Evolutionary conservation across 1,139 yeast genomes (phyloP).

Genomic region (Debaryomycetaceae sp.): DNA sequence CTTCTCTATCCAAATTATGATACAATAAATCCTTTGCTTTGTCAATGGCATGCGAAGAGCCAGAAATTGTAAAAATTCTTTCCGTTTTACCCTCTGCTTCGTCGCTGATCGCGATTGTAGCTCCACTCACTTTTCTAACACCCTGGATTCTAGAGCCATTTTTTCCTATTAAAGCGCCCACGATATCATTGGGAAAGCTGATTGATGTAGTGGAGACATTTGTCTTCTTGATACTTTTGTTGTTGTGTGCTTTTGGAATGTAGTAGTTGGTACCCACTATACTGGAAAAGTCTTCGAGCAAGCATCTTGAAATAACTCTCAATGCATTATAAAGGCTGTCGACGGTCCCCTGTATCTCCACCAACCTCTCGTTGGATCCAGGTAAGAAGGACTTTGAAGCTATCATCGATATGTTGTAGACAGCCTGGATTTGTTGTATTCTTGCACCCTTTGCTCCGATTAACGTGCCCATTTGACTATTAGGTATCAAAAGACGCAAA

Average conservation of each 20-base stretch:
- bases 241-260: constrained; percentile 46
- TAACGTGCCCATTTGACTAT: constrained; percentile 85
- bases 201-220: constrained; percentile 26
- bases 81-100: constrained; percentile 63
- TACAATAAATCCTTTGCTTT: constrained; percentile 66
- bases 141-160: constrained; percentile 86
- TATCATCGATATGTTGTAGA: constrained; percentile 71
- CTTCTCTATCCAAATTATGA: constrained; percentile 76
- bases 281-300: constrained; percentile 68
- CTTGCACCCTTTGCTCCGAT: constrained; percentile 84
- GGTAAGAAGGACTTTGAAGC: constrained; percentile 85
- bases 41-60: constrained; percentile 61
- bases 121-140: constrained; percentile 75
- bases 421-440: constrained; percentile 76
- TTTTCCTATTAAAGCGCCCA: constrained; percentile 88
- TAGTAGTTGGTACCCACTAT: constrained; percentile 66
- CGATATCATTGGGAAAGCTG: constrained; percentile 75
- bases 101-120: constrained; percentile 75
- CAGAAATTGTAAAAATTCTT: constrained; percentile 71
- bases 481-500: constrained; percentile 73
- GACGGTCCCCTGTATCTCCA: constrained; percentile 83
- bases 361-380: constrained; percentile 81
- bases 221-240: constrained; percentile 6
- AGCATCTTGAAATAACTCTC: constrained; percentile 64
- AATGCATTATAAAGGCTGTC: constrained; percentile 58